A percentile compares a stretch with the other conserved stretches of the same genome.
phyloP scores from a whole-genome alignment of 2,329 filamentous ascomycete genomes.

The Aaosphaeria arxii region DNA sequence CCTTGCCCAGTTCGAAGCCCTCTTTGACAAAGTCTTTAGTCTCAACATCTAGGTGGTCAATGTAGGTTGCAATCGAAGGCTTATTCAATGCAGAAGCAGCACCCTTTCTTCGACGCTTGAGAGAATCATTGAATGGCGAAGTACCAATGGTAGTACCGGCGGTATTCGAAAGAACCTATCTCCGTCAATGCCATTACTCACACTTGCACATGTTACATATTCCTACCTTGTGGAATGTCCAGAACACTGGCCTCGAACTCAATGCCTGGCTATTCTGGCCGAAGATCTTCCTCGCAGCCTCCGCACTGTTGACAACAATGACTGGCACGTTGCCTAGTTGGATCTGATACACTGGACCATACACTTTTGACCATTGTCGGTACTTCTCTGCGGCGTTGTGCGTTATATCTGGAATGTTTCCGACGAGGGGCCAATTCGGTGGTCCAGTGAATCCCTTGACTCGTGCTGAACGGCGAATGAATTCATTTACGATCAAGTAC shows the following conservation, averaged over 20 bases:
- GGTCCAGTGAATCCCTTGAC: constrained; percentile 40
- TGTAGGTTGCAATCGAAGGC: constrained; percentile 61
- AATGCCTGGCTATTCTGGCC: constrained; percentile 42
- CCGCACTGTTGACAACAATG: constrained; percentile 43
- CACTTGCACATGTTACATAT: neutral
- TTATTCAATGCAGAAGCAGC: constrained; percentile 65
- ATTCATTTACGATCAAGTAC: constrained; percentile 39
- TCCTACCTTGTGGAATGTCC: constrained; percentile 45
- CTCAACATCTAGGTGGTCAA: constrained; percentile 61
- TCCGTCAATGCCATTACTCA: constrained; percentile 2
- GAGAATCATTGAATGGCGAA: constrained; percentile 62
- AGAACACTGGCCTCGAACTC: constrained; percentile 43
- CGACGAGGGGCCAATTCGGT: constrained; percentile 38
- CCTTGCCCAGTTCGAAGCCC: constrained; percentile 55
- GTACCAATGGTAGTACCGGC: constrained; percentile 68
- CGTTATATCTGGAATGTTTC: constrained; percentile 43
- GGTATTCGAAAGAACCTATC: constrained; percentile 60
- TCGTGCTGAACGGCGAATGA: constrained; percentile 30
- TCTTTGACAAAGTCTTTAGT: constrained; percentile 62
- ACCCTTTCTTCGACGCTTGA: constrained; percentile 63
- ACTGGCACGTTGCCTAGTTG: constrained; percentile 45
- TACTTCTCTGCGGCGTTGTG: constrained; percentile 44
- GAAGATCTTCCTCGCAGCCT: constrained; percentile 41
- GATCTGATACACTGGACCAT: constrained; percentile 46
- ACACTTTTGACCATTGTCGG: constrained; percentile 40